Evolutionary conservation across 805 yeast genomes (phyloP), one percentile per base, ranked within the genome.

Genomic region (Myxozyma geophila): DNA sequence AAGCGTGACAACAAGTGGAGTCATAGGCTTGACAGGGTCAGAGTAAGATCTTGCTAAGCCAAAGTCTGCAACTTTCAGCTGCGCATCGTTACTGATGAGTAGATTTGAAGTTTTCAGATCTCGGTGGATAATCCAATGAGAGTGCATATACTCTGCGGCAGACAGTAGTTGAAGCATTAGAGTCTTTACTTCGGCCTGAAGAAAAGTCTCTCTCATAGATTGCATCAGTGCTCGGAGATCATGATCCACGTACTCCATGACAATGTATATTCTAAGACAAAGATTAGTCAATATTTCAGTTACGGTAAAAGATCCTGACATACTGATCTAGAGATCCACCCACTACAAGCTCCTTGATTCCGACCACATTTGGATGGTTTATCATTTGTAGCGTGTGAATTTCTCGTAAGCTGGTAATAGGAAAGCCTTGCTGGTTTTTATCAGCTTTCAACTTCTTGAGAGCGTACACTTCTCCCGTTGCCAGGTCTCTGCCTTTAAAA

Each of bases 371-470:
- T n/a, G 73, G 67, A 70, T 86, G 85, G 51, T 74, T 69, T 23
- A 86, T 73, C 62, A 76, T 77, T 70, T 81, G 81, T 74, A 87
- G 76, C 15, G 85, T 83, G 23, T 85, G 81, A 54, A 87, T 85
- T 72, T 87, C 90, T 56, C 90, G 77, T 74, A 87, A 79, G 36
- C 88, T 87, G 1, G 89, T 85, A 12, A 86, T 81, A 5, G 90
- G 88, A 70, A 87, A 85, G 17, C 89, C 90, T 60, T 83, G 85
- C 36, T 64, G 59, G 17, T 61, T 58, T 23, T 59, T 58, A 85
- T 66, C 66, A 3, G 82, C 77, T 47, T 85, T 79, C 54, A 86
- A 75, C 74, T 84, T 85, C 72, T 86, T 87, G 48, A 86, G 72
- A 0, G 89, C 90, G 43, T 85, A 89, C 12, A 83, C 65, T 48